A percentile compares a stretch with the other conserved stretches of the same genome.
These are phyloP conservation scores for Nepenthes mirabilis DNA, from an alignment of 148 eudicot species.

Conservation along the genomic window DNA sequence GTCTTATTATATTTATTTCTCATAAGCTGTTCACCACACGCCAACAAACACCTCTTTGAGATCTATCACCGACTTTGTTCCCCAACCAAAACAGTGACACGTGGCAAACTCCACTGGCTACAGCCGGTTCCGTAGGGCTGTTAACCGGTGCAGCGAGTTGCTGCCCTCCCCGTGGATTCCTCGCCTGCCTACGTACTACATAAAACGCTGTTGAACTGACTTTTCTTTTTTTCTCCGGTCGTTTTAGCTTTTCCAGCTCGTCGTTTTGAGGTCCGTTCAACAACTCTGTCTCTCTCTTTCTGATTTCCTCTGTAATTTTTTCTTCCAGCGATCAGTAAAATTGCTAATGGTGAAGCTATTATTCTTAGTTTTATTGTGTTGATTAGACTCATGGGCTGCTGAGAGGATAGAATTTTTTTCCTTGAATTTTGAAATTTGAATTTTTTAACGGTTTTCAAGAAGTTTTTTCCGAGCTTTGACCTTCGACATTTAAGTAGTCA, in stretches of 20 bases:
- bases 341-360: neutral
- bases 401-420: neutral
- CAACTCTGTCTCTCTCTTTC: neutral
- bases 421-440: too few species aligned
- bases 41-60: conserved; percentile 7
- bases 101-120: conserved; percentile 24
- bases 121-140: conserved; percentile 13
- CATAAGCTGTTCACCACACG: conserved; percentile 2
- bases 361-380: neutral
- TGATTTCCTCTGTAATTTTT: neutral
- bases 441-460: neutral
- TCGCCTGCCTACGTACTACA: conserved; percentile 25
- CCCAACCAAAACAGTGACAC: conserved; percentile 17
- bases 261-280: conserved; percentile 19
- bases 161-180: conserved; percentile 10
- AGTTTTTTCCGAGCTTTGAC: neutral
- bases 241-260: conserved; percentile 8
- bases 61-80: conserved; percentile 27
- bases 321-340: conserved; percentile 10
- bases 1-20: too few species aligned
- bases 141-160: conserved; percentile 41
- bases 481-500: neutral
- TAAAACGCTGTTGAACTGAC: neutral
- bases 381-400: neutral
- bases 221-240: neutral